Percentiles rank a stretch among this genome's conserved stretches.
Conservation (phyloP, 2,329 filamentous ascomycete genomes). For the Coniella vitis region DNA sequence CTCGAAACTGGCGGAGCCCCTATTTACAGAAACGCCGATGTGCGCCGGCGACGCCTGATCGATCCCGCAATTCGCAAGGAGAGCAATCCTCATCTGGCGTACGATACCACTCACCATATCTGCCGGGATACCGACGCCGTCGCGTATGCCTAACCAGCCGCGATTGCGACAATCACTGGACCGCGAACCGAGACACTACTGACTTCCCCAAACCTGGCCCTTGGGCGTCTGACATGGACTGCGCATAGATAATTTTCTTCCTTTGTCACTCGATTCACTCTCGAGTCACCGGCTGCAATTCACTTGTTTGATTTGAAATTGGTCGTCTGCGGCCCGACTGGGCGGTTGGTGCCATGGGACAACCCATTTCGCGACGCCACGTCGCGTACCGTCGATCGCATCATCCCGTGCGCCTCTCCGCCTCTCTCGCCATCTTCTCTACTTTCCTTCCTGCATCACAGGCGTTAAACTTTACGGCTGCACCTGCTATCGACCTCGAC, state of each 20-base stretch:
- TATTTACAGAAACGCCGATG: too few species aligned
- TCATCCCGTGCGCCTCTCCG: conserved; percentile 18
- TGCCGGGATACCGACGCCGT: background rate
- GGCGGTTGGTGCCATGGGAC: conserved; percentile 37
- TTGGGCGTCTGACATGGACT: conserved; percentile 12
- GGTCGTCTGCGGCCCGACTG: conserved; percentile 1
- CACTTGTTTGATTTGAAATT: background rate
- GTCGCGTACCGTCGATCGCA: conserved; percentile 27
- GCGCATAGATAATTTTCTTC: conserved; percentile 4
- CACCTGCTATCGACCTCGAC: conserved; percentile 68
- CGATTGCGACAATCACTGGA: background rate
- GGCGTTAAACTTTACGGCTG: conserved; percentile 53
- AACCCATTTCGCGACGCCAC: conserved; percentile 36
- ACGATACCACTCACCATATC: background rate
- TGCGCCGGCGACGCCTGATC: too few species aligned
- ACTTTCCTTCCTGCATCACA: conserved; percentile 32
- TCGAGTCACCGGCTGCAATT: background rate
- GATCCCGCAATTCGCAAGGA: too few species aligned
- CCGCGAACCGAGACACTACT: background rate
- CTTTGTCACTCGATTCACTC: background rate
- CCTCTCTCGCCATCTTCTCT: conserved; percentile 28
- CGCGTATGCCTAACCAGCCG: background rate
- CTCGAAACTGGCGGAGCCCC: too few species aligned
- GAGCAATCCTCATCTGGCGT: too few species aligned
- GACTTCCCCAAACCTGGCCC: background rate